Evolutionary conservation across 441 rosid genomes (phyloP), one percentile per base, ranked within the genome.

Genomic region (Populus hybrid): DNA sequence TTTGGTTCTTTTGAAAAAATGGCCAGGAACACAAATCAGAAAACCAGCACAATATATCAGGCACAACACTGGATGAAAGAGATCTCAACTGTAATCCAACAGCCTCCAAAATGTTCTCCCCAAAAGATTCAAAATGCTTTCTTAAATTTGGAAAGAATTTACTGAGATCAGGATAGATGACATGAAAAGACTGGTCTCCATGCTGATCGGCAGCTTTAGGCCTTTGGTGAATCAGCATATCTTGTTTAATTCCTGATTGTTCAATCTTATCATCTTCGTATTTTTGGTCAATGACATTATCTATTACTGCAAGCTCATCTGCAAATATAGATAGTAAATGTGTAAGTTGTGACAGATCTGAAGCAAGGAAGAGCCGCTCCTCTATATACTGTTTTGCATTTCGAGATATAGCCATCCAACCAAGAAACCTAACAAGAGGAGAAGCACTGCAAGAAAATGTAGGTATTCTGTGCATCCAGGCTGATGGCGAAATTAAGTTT

Each of bases 371-470:
- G 79, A 88, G 80, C 21, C 83, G 86, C 74, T 90, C 92, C 81
- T 80, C 85, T 53, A 82, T 72, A 85, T 85, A 92, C 80, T 84
- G 89, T 81, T 88, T 86, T 53, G 95, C 92, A 77, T 81, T 84
- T 70, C 92, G 90, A 79, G 97, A 90, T 81, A 93, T 80, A 70
- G 94, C 98, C 98, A 93, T 93, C 98, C 98, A 93, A 78, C 98
- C 98, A 76, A 93, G 89, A 86, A 89, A 93, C 40, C 94, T 91
- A 46, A 90, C 97, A 80, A 89, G 89, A 67, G 95, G 90, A 26
- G 87, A 89, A 82, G 86, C 80, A 89, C 84, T 89, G 70, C 46
- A 74, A 79, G 94, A 89, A 87, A 93, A 92, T 76, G 82, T 69
- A 23, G 88, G 71, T 87, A 90, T 89, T 82, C 83, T 88, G 78